phyloP scores from a whole-genome alignment of 2,329 filamentous ascomycete genomes.

The Cyclaneusma minus region DNA sequence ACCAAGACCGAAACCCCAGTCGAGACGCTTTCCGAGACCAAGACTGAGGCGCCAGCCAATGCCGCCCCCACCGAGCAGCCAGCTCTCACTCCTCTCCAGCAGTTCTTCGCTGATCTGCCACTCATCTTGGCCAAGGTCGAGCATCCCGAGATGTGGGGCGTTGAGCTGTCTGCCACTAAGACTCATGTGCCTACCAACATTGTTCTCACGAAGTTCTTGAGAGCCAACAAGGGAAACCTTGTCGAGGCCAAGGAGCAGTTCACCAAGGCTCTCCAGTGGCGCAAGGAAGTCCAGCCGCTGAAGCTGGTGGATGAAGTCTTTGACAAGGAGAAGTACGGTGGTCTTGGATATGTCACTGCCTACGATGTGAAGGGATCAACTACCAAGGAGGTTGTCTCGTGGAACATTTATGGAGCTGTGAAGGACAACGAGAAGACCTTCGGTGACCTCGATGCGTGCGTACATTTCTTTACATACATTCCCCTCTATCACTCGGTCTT shows the following conservation, averaged over 20 bases:
- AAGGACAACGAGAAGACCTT: constrained; percentile 73
- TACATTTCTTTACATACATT: constrained; percentile 11
- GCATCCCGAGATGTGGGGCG: constrained; percentile 77
- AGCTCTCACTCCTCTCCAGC: constrained; percentile 24
- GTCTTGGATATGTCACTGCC: constrained; percentile 68
- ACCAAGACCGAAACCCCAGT: too few species aligned
- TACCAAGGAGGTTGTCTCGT: constrained; percentile 57
- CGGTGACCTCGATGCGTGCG: constrained; percentile 65
- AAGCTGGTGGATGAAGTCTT: constrained; percentile 50
- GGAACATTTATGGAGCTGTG: constrained; percentile 85
- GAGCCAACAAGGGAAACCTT: constrained; percentile 69
- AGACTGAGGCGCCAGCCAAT: background rate
- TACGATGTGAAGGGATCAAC: constrained; percentile 39
- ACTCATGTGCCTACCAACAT: constrained; percentile 61
- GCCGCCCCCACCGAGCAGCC: background rate
- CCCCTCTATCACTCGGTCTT: too few species aligned
- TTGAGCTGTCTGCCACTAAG: constrained; percentile 37
- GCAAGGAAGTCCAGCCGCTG: constrained; percentile 58
- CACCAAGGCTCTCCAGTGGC: constrained; percentile 65
- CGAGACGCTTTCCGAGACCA: too few species aligned
- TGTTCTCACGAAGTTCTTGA: constrained; percentile 83
- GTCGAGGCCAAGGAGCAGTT: constrained; percentile 66
- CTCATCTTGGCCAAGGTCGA: constrained; percentile 38
- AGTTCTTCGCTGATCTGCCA: constrained; percentile 42
- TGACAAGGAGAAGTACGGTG: constrained; percentile 54